Evolutionary conservation across 2,329 filamentous ascomycete species (phyloP), one percentile per base, ranked within the genome.

Genomic region (Cordyceps farinosa): DNA sequence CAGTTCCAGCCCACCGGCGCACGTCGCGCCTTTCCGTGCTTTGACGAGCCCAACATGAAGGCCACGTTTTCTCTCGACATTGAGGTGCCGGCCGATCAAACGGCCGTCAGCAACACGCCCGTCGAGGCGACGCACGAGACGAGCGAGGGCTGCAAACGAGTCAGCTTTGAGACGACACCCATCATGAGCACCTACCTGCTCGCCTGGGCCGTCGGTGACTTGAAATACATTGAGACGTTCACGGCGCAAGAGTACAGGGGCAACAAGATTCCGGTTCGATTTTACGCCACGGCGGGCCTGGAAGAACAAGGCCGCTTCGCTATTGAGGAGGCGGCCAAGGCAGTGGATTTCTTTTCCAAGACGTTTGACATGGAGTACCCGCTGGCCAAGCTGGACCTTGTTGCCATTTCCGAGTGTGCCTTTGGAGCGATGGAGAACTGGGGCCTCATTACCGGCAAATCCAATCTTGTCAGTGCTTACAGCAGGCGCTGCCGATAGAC

Each of bases 391-490:
- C 71, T 74, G 71, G 72, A 74, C 62, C 95, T 96, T 89, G 87
- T 96, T 69, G 93, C 94, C 52, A 93, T 98, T 72, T 93, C 94
- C 17, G 94, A 98, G 74, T 98, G 98, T 74, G 91, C 91, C 57
- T 91, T 92, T 57, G 94, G 94, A 66, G 94, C 94, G 64, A 97
- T 97, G 93, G 93, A 98, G 82, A 98, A 98, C 76, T 98, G 94
- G 94, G 94, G 94, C 73, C 81, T 98, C 60, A 88, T 98, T 69
- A 97, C 94, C 5, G 97, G 97, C 79, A 90, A 93, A 67, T 90
- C 96, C 27, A 92, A 97, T 40, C 8, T 63, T 11, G 53, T 58
- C 15, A 44, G 61, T 40, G 45, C 6, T 10, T 34, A 1, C 32
- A 73, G 7, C n/a, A 75, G 45, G 15, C 10, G 15, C 8, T n/a